Conservation (phyloP, 2,329 filamentous ascomycete genomes). For the Cercospora zeina region DNA sequence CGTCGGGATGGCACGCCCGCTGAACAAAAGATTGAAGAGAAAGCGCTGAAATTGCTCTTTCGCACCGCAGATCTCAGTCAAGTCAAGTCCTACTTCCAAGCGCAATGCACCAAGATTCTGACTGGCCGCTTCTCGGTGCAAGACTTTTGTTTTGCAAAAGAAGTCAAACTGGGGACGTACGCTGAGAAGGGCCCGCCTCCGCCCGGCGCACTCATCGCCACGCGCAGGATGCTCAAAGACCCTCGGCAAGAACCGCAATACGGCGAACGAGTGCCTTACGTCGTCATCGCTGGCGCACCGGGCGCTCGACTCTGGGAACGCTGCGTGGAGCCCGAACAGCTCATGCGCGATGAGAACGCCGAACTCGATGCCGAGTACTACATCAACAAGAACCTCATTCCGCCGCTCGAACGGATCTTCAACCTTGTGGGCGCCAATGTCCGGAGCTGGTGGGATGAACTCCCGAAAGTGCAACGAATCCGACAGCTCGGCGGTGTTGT, state of each 20-base stretch:
- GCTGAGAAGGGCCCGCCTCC: constrained; percentile 76
- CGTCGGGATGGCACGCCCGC: constrained; percentile 91
- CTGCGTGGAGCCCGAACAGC: constrained; percentile 81
- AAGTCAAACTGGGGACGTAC: constrained; percentile 89
- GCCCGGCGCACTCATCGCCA: constrained; percentile 84
- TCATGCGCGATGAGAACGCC: constrained; percentile 73
- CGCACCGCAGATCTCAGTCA: constrained; percentile 84
- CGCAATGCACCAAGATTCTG: constrained; percentile 91
- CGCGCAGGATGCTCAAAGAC: constrained; percentile 82
- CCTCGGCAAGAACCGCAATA: constrained; percentile 88
- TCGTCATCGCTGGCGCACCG: constrained; percentile 85
- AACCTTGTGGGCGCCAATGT: constrained; percentile 93
- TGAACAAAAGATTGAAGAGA: constrained; percentile 95
- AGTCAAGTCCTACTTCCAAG: constrained; percentile 86
- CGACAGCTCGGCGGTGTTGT: constrained; percentile 54
- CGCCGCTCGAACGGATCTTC: constrained; percentile 92
- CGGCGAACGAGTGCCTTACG: constrained; percentile 91
- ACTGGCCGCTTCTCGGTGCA: constrained; percentile 82
- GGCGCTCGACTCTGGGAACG: constrained; percentile 83
- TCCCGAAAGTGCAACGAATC: constrained; percentile 85
- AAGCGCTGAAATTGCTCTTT: constrained; percentile 83
- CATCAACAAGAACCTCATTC: constrained; percentile 92
- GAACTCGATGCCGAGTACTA: constrained; percentile 95
- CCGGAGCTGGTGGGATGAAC: constrained; percentile 88
- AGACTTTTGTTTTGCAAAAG: constrained; percentile 92